Conservation (phyloP, 2,329 filamentous ascomycete genomes). For the Boeremia lycopersici region DNA sequence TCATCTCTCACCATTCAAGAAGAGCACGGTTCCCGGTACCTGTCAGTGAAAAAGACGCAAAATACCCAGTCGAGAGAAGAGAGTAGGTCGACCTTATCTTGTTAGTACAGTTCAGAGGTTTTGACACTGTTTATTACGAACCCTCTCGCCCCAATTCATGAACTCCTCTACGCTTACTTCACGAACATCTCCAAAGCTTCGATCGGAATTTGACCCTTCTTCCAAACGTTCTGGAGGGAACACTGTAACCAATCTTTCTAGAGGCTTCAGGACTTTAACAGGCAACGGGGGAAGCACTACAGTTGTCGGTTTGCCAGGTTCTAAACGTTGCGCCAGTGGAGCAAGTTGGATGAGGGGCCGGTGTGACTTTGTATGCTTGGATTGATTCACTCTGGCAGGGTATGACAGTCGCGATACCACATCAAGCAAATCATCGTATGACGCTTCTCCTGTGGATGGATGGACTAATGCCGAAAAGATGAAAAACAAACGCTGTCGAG, state of each 20-base stretch:
- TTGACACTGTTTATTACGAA: not conserved
- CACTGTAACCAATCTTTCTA: not conserved
- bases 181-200: not conserved
- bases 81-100: not conserved
- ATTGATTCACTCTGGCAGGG: not conserved
- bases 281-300: not conserved
- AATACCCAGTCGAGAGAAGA: not conserved
- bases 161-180: not conserved
- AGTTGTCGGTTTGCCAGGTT: conserved; percentile 1
- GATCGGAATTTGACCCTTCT: not conserved
- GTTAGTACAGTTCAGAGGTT: not conserved
- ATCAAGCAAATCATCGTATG: not conserved
- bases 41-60: not conserved
- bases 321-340: conserved; percentile 3
- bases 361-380: not conserved
- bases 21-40: not conserved
- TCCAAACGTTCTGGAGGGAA: not conserved
- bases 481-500: not conserved
- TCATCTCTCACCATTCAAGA: not conserved
- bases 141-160: not conserved
- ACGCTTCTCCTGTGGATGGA: not conserved
- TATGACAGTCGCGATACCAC: not conserved
- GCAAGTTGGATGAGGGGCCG: not conserved
- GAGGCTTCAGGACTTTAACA: not conserved
- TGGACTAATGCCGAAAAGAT: not conserved